phyloP scores from a whole-genome alignment of 495 filamentous ascomycete genomes.

The Wilcoxina mikolae region DNA sequence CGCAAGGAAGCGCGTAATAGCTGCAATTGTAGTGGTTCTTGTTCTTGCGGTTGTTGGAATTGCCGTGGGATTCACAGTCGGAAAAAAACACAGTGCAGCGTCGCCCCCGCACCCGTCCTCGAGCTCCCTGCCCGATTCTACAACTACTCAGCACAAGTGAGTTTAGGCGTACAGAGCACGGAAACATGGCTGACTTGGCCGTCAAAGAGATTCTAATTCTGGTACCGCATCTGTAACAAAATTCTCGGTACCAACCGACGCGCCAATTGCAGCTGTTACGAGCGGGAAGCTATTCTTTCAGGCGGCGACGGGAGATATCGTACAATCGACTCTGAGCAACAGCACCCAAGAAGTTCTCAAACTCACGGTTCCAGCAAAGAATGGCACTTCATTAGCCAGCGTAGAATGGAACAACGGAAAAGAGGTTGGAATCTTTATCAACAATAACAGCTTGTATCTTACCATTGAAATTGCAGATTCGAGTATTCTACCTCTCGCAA shows the following conservation, averaged over 20 bases:
- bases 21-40: no score
- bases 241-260: neutral
- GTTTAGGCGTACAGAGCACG: no score
- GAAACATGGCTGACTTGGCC: no score
- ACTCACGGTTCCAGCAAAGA: neutral
- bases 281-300: conserved; percentile 1
- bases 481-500: neutral
- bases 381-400: neutral
- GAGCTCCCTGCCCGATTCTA: no score
- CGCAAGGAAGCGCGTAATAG: no score
- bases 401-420: neutral
- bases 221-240: neutral
- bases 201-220: no score
- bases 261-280: neutral
- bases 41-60: no score
- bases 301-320: neutral
- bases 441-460: neutral
- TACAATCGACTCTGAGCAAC: neutral
- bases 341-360: neutral
- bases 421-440: neutral
- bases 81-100: no score
- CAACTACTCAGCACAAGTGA: no score
- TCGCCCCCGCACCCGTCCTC: no score
- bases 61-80: no score
- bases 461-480: neutral